Base-by-base conservation (phyloP, 345 rosid genomes). In the Camelina laxa region DNA sequence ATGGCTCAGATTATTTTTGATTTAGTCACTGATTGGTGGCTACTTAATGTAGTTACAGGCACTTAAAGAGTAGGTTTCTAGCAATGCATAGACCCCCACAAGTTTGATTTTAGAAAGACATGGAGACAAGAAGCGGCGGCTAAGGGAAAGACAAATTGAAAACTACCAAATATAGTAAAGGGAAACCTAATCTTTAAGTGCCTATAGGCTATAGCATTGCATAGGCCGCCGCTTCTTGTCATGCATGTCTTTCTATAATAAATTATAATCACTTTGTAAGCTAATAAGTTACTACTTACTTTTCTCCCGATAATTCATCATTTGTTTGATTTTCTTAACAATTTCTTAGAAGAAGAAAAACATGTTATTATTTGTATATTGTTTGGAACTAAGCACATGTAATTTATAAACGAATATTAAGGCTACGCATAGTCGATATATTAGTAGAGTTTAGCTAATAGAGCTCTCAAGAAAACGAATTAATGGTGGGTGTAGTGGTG, bases 1-100 rank as follows among this genome's bases (percentile, higher is more conserved):
- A 50, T 49, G 20, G 21, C 57, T 53, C 58, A 15, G 21, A 4
- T 13, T 22, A 38, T 9, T 9, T n/a, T 67, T 6, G 21, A 38
- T 39, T 2, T 41, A 12, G 42, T 55, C 63, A 68, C 41, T 68
- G 63, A 68, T 68, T 68, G 53, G 39, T 47, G 39, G 72, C 72
- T 67, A 53, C 51, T 53, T 53, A 31, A 3, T 15, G 7, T 10
- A 67, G 10, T 38, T 38, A 14, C 38, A 67, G 72, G 49, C 48
- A 51, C 61, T 53, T 51, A 12, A 49, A 49, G 60, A 51, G 21
- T 67, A 20, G 48, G 57, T 50, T 49, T 50, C 50, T 36, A 15
- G 72, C 24, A n/a, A 39, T 22, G 24, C 16, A 39, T 7, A 54
- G 51, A 54, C 48, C 51, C 60, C 39, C 60, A 39, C 16, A 39